A percentile compares a stretch with the other conserved stretches of the same genome.
Evolutionary conservation across 768 basidiomycete species (phyloP).

Genomic region (Tulasnella sp.): DNA sequence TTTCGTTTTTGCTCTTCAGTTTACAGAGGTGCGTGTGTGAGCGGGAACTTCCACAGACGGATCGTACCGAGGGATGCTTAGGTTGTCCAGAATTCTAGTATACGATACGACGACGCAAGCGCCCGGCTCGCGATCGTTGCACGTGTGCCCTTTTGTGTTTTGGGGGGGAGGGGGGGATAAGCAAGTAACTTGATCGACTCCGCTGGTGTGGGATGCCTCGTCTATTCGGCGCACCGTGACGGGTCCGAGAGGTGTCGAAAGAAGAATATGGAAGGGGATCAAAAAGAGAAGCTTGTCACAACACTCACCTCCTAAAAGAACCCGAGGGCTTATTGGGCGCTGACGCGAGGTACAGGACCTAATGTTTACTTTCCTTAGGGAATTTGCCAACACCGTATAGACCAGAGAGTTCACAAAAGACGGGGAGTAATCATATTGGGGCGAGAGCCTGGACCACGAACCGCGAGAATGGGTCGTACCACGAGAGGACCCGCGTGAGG

Average conservation of each 20-base stretch:
- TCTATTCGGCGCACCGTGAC: slow-evolving; percentile 8
- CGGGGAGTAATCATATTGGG: neutral
- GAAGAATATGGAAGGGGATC: neutral
- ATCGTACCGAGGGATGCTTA: neutral
- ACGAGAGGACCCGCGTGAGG: neutral
- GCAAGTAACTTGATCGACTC: slow-evolving; percentile 6
- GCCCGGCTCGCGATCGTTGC: neutral
- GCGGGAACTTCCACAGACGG: slow-evolving; percentile 7
- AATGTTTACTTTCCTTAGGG: neutral
- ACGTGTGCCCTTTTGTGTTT: neutral
- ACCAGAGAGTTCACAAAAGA: neutral
- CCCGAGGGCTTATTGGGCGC: neutral
- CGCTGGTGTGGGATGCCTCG: neutral
- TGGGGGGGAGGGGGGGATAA: neutral
- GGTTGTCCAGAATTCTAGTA: no score
- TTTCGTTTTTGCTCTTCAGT: neutral
- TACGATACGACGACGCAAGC: no score
- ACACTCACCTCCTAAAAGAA: slow-evolving; percentile 4
- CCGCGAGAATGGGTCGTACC: neutral
- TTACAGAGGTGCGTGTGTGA: neutral
- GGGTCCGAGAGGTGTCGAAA: neutral
- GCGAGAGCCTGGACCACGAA: neutral
- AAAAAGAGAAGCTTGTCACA: neutral
- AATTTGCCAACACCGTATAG: neutral
- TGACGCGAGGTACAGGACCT: neutral